A percentile compares a stretch with the other conserved stretches of the same genome.
These are phyloP conservation scores for Hypoxylon rubiginosum DNA, from an alignment of 2,329 filamentous ascomycete species.

Conservation along the genomic window DNA sequence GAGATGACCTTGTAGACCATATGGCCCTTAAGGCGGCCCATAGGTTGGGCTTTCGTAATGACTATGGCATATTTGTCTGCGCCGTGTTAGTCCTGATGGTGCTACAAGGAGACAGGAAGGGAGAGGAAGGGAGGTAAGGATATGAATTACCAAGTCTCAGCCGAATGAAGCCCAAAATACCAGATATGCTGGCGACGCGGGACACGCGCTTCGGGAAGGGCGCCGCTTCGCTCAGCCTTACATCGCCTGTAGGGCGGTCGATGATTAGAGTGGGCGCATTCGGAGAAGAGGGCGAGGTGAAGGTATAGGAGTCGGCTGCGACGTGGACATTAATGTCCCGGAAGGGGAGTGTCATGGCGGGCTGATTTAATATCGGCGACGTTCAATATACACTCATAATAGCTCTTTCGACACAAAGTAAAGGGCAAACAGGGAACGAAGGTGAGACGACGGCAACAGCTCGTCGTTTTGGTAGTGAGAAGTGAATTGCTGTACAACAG, in stretches of 20 bases:
- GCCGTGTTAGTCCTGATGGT: slow-evolving; percentile 26
- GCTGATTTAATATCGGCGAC: slow-evolving; percentile 37
- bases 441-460: slow-evolving; percentile 29
- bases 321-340: slow-evolving; percentile 98
- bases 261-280: slow-evolving; percentile 89
- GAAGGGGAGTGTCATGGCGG: slow-evolving; percentile 73
- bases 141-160: slow-evolving; percentile 81
- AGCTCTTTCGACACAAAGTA: slow-evolving; percentile 2
- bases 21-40: slow-evolving; percentile 93
- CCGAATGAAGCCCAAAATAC: slow-evolving; percentile 94
- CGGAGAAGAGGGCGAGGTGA: slow-evolving; percentile 94
- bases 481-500: slow-evolving; percentile 4
- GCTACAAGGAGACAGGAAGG: neutral
- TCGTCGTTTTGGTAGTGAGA: slow-evolving; percentile 30
- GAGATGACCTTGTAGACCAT: slow-evolving; percentile 94
- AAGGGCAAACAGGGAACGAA: slow-evolving; percentile 16
- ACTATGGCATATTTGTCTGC: slow-evolving; percentile 94
- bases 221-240: slow-evolving; percentile 85
- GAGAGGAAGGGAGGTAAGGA: neutral
- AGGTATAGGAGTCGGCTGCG: slow-evolving; percentile 92
- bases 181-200: slow-evolving; percentile 90
- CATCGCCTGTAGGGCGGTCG: slow-evolving; percentile 91
- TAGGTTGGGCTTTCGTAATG: slow-evolving; percentile 92
- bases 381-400: slow-evolving; percentile 42
- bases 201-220: slow-evolving; percentile 78